Evolutionary conservation across 169 alveolate genomes (phyloP).

Genomic region (Perkinsus olseni): DNA sequence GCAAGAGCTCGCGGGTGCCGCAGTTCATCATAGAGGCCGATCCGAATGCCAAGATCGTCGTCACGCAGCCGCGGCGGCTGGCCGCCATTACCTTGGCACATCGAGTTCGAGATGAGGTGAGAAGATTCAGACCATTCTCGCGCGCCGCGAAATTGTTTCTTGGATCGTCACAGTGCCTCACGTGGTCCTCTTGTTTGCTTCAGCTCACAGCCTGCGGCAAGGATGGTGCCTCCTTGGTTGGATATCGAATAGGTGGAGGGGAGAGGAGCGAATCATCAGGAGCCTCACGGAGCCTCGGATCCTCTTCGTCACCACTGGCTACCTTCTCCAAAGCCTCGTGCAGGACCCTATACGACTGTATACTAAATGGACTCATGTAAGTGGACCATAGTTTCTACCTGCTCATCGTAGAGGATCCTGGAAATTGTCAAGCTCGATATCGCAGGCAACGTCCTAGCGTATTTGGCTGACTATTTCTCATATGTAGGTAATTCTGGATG

Average conservation of each 20-base stretch:
- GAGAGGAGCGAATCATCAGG: slow-evolving; percentile 10
- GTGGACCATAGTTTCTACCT: background rate
- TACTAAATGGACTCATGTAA: background rate
- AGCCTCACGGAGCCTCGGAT: slow-evolving; percentile 15
- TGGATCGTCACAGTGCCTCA: too few relatives aligned
- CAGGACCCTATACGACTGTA: background rate
- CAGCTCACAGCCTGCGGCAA: background rate
- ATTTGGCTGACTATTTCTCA: too few relatives aligned
- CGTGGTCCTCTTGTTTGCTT: too few relatives aligned
- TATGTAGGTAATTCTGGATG: slow-evolving; percentile 33
- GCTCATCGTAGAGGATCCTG: too few relatives aligned
- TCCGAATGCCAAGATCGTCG: slow-evolving; percentile 14
- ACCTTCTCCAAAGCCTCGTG: slow-evolving; percentile 21
- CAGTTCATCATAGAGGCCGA: slow-evolving; percentile 26
- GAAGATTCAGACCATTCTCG: background rate
- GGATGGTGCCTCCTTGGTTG: slow-evolving; percentile 20
- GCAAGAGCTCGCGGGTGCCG: slow-evolving; percentile 36
- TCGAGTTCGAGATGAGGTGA: slow-evolving; percentile 30
- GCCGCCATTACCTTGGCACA: slow-evolving; percentile 35
- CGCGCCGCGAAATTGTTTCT: background rate
- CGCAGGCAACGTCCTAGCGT: too few relatives aligned
- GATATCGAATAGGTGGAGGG: slow-evolving; percentile 24
- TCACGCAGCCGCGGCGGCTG: slow-evolving; percentile 41
- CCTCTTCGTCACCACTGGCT: slow-evolving; percentile 41
- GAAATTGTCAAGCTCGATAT: too few relatives aligned